A percentile compares a stretch with the other conserved stretches of the same genome.
Evolutionary conservation across 345 rosid species (phyloP).

Genomic region (Arabis alpina): DNA sequence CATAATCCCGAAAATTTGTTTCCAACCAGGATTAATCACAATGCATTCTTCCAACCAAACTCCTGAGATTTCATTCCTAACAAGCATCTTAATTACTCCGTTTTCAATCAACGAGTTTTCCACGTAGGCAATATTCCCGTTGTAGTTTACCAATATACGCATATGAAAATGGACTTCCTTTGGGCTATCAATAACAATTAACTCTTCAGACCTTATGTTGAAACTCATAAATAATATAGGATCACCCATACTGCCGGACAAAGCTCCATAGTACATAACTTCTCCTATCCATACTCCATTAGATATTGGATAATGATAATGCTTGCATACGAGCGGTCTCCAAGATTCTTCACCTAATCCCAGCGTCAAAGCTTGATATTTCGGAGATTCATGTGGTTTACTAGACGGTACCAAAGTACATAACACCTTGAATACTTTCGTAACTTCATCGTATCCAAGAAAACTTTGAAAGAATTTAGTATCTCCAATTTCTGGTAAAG

Average conservation of each 20-base stretch:
- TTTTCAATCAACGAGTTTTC: not conserved
- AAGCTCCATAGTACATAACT: constrained; percentile 16
- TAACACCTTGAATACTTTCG: constrained; percentile 11
- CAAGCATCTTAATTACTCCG: not conserved
- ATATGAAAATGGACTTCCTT: no score
- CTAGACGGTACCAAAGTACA: not conserved
- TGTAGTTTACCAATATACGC: not conserved
- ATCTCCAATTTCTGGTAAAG: not conserved
- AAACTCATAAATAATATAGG: not conserved
- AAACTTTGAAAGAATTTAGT: no score
- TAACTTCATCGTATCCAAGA: constrained; percentile 10
- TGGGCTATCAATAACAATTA: not conserved
- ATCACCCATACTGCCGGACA: no score
- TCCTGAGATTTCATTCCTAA: not conserved
- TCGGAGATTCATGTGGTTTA: not conserved
- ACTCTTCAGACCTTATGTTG: not conserved
- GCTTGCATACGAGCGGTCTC: not conserved
- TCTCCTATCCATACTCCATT: not conserved
- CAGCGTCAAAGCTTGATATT: not conserved
- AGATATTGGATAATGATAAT: not conserved
- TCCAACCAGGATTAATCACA: not conserved
- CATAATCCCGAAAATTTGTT: not conserved
- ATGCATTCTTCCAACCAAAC: not conserved
- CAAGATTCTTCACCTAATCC: not conserved
- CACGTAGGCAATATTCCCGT: not conserved